Evolutionary conservation across 169 alveolate genomes (phyloP).

Genomic region (Amoebophrya sp.): DNA sequence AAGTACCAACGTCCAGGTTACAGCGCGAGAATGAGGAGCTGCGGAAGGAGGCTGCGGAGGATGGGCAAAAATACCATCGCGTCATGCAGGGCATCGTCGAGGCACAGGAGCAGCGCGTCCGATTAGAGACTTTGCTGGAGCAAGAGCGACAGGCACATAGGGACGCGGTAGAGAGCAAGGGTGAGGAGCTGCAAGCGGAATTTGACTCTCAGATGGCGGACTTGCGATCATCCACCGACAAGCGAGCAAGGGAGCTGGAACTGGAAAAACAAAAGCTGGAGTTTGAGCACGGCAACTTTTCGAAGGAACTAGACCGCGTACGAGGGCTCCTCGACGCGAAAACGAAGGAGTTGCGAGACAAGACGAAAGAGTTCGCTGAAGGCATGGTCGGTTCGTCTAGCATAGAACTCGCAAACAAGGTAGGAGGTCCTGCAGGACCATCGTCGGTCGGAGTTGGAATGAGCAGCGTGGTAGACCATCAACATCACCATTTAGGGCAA

Average conservation of each 20-base stretch:
- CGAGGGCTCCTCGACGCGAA: neutral
- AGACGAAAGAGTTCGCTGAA: neutral
- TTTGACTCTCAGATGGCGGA: neutral
- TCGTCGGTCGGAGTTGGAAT: too few species aligned
- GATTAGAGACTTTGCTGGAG: neutral
- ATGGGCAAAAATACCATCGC: neutral
- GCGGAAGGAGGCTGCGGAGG: neutral
- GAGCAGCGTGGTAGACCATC: too few species aligned
- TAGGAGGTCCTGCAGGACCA: too few species aligned
- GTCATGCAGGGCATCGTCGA: slow-evolving; percentile 6
- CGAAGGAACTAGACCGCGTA: neutral
- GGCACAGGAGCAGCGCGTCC: slow-evolving; percentile 25
- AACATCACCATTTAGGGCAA: too few species aligned
- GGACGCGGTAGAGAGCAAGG: neutral
- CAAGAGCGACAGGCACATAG: neutral
- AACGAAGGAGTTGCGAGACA: neutral
- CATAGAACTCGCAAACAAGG: neutral
- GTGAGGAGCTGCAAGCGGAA: neutral
- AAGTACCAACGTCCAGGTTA: neutral
- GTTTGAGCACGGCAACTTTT: neutral
- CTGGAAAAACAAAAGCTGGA: neutral
- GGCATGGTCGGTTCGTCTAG: neutral
- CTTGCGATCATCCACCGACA: neutral
- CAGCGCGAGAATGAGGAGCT: slow-evolving; percentile 7
- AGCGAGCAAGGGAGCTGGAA: neutral